Base-by-base conservation (phyloP, 73 alveolate species). In the Tetrahymena borealis region DNA sequence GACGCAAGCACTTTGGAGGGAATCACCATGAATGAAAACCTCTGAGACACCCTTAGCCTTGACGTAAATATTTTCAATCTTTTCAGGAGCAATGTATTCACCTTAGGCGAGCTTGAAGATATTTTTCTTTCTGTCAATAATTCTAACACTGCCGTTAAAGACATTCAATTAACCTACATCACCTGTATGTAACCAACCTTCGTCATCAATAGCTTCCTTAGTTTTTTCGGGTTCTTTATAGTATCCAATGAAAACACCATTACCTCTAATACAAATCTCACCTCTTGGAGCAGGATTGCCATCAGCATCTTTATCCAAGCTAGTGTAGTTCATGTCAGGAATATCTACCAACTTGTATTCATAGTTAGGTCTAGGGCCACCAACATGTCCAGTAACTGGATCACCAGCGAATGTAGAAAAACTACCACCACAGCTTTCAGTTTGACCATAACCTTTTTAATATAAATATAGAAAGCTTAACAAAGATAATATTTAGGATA, bases 171-270 rank as follows among this genome's bases (percentile, higher is more conserved):
- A 40, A 10, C 99, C 99, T 35, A 98, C 96, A 94, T 98, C 99
- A 37, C 99, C 99, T 8, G 99, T 94, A 94, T 98, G 99, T 91
- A 97, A 90, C 99, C 99, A 98, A 1, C 99, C 99, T 35, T 98
- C 98, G 18, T 43, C 96, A 94, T 97, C 99, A 38, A 97, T 24
- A n/a, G 99, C 95, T 93, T 97, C 99, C 15, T 91, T 91, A 6
- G 99, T 98, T 90, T 97, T 95, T 78, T 98, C 98, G 4, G 97
- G 98, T 85, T 97, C 96, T 90, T 95, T 98, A 94, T 91, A 98
- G 94, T 98, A 98, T 18, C 98, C 99, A 39, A 91, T 93, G 79
- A 98, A 97, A 91, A 96, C 94, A 43, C 95, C 96, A 38, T 93
- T 95, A 18, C 99, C 99, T 95, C 97, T 96, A 85, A 92, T 90